These are phyloP conservation scores for Tetracentron sinense DNA, from an alignment of 164 flowering plant species.

Conservation along the genomic window DNA sequence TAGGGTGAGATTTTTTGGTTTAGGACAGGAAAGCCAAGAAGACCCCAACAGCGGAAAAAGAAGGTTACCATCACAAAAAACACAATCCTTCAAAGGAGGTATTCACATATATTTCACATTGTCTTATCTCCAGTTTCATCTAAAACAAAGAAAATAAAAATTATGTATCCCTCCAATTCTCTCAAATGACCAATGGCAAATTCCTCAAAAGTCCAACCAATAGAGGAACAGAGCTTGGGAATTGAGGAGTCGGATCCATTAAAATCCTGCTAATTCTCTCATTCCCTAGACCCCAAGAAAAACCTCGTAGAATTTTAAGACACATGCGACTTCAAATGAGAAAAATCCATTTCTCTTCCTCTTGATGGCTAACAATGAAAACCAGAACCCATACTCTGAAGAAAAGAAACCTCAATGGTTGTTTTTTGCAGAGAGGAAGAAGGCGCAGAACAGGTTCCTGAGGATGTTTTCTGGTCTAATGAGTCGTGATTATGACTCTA, in stretches of 20 bases:
- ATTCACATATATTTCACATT: not conserved
- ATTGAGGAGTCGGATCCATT: too few relatives aligned
- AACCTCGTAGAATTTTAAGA: too few relatives aligned
- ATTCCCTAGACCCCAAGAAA: too few relatives aligned
- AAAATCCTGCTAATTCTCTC: too few relatives aligned
- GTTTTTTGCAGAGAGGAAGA: slow-evolving; percentile 17
- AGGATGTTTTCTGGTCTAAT: slow-evolving; percentile 15
- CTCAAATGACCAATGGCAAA: too few relatives aligned
- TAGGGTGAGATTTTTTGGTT: slow-evolving; percentile 37
- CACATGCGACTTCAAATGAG: too few relatives aligned
- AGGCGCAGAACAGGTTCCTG: slow-evolving; percentile 19
- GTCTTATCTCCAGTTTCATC: not conserved
- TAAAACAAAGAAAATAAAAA: not conserved
- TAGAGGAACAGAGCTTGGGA: too few relatives aligned
- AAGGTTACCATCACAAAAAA: slow-evolving; percentile 14
- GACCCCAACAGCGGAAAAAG: slow-evolving; percentile 6
- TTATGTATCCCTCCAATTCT: too few relatives aligned
- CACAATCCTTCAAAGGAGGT: slow-evolving; percentile 29
- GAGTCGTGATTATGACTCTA: slow-evolving; percentile 16
- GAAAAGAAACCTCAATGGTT: not conserved
- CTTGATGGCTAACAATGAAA: too few relatives aligned
- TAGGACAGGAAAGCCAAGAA: slow-evolving; percentile 16
- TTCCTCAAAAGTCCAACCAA: too few relatives aligned
- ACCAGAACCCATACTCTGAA: too few relatives aligned
- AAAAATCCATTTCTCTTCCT: too few relatives aligned